Percentiles rank a stretch among this genome's conserved stretches.
These are phyloP conservation scores for Paracamarosporium sp. DNA, from an alignment of 2,329 filamentous ascomycete genomes.

Conservation along the genomic window DNA sequence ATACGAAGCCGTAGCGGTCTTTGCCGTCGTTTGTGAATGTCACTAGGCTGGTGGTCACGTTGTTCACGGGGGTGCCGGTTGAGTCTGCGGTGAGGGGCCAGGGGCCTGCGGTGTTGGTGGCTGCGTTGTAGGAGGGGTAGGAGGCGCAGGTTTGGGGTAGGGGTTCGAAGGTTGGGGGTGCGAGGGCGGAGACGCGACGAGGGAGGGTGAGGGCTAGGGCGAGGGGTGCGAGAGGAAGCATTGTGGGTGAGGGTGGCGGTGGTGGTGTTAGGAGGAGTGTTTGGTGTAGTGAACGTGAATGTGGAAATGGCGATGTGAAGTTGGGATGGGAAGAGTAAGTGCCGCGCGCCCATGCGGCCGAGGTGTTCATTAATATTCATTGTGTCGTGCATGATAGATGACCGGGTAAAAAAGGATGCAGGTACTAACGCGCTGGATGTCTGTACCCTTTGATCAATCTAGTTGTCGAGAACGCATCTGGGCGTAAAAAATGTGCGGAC, in stretches of 20 bases:
- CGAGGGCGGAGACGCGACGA: not conserved
- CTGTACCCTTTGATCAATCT: no score
- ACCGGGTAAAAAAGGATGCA: not conserved
- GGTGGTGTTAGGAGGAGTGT: not conserved
- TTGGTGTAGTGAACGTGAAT: not conserved
- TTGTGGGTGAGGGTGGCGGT: not conserved
- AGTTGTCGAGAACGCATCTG: no score
- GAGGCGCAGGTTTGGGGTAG: constrained; percentile 11
- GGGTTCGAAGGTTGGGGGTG: not conserved
- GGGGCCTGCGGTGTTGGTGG: constrained; percentile 10
- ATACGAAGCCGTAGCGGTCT: constrained; percentile 16
- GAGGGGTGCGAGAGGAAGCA: not conserved
- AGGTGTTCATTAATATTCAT: not conserved
- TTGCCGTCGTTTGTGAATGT: constrained; percentile 15
- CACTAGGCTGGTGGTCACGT: constrained; percentile 4
- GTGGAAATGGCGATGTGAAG: not conserved
- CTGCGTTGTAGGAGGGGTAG: constrained; percentile 15
- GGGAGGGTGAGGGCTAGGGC: not conserved
- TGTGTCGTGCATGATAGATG: not conserved
- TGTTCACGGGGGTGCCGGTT: constrained; percentile 8
- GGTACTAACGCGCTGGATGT: no score
- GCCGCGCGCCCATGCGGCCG: not conserved
- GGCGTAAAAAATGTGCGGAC: no score
- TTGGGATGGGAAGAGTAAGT: not conserved
- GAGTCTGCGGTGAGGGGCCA: constrained; percentile 11